phyloP scores from a whole-genome alignment of 164 flowering plant genomes.

The Houttuynia cordata region DNA sequence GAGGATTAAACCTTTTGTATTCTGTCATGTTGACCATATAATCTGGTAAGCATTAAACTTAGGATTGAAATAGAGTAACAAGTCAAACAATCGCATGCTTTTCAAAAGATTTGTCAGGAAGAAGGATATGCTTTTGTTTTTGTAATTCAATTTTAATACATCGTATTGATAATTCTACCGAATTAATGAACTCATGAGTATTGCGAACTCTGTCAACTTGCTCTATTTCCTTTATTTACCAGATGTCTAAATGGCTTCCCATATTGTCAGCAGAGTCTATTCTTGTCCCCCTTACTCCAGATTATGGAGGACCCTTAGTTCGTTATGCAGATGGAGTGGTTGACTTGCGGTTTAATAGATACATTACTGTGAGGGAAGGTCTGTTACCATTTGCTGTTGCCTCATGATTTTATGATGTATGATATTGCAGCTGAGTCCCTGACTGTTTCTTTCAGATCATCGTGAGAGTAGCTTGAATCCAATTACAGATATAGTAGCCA shows the following conservation, averaged over 20 bases:
- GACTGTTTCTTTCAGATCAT: slow-evolving; percentile 33
- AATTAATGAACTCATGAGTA: no score
- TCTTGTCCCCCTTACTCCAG: slow-evolving; percentile 44
- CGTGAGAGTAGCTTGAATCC: slow-evolving; percentile 58
- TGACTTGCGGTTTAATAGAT: slow-evolving; percentile 35
- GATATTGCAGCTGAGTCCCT: not conserved
- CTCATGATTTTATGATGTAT: not conserved
- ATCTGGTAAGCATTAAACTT: not conserved
- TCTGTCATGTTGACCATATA: not conserved
- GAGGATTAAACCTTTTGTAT: not conserved
- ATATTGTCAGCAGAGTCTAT: slow-evolving; percentile 16
- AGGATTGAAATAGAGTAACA: no score
- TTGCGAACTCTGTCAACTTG: no score
- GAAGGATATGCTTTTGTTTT: no score
- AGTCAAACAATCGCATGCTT: no score
- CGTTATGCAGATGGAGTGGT: slow-evolving; percentile 59
- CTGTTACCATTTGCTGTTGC: not conserved
- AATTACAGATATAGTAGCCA: slow-evolving; percentile 47
- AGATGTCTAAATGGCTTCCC: not conserved
- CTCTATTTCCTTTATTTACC: not conserved
- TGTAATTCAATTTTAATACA: no score
- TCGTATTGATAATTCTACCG: no score
- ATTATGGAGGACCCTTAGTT: slow-evolving; percentile 39
- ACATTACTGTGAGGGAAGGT: slow-evolving; percentile 48
- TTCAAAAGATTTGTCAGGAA: no score